phyloP scores from a whole-genome alignment of 805 yeast genomes.

The Wickerhamiella azyma region DNA sequence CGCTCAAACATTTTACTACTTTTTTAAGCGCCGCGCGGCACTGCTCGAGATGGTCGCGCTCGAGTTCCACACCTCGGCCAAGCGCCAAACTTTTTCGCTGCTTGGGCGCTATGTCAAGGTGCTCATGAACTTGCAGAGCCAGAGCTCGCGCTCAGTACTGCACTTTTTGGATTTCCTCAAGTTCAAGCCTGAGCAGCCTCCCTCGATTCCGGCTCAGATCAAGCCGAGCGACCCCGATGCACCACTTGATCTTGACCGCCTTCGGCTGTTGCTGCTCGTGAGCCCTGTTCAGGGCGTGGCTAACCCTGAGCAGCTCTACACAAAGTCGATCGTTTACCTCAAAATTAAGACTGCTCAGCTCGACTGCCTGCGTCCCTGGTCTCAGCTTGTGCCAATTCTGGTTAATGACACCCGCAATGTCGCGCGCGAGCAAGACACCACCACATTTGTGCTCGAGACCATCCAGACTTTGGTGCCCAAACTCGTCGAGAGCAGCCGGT shows the following conservation, averaged over 20 bases:
- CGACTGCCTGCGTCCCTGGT: conserved; percentile 68
- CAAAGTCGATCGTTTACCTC: background rate
- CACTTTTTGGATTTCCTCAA: conserved; percentile 60
- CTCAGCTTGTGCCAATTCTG: conserved; percentile 58
- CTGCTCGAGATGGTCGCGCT: conserved; percentile 53
- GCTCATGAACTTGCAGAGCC: conserved; percentile 32
- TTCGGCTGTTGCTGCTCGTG: conserved; percentile 3
- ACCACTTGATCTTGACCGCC: background rate
- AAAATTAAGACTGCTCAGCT: conserved; percentile 32
- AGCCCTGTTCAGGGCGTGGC: background rate
- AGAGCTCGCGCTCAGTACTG: conserved; percentile 49
- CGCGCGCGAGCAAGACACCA: conserved; percentile 27
- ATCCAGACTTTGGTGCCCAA: conserved; percentile 66
- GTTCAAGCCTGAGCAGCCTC: conserved; percentile 22
- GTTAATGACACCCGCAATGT: conserved; percentile 36
- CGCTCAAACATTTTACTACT: conserved; percentile 38
- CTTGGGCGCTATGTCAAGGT: conserved; percentile 38
- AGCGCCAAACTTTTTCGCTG: conserved; percentile 36
- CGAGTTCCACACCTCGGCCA: conserved; percentile 50
- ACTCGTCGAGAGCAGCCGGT: conserved; percentile 58
- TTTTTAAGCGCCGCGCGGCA: conserved; percentile 46
- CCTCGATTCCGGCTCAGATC: background rate
- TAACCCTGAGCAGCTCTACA: background rate
- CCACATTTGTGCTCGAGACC: conserved; percentile 55
- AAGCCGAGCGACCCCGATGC: background rate